Conservation (phyloP, 148 eudicot genomes). For the Camellia sinensis region DNA sequence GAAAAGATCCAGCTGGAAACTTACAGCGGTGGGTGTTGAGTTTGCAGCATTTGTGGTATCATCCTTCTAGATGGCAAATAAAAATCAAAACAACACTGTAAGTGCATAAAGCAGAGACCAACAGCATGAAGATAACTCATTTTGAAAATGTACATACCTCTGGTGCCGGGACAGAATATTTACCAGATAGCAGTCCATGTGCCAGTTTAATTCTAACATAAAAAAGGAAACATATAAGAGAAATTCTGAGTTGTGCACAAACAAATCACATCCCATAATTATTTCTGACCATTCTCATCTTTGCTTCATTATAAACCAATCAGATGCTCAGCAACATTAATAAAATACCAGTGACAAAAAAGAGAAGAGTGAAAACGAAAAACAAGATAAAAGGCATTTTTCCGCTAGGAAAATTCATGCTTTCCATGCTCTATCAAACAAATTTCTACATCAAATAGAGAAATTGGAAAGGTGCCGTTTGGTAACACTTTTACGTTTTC, state of each 20-base stretch:
- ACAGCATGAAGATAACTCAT: slow-evolving; percentile 1
- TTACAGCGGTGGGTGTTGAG: slow-evolving; percentile 31
- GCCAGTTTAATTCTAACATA: slow-evolving; percentile 72
- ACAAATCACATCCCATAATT: background rate
- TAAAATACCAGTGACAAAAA: background rate
- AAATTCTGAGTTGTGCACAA: background rate
- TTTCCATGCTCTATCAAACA: slow-evolving; percentile 5
- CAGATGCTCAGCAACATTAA: slow-evolving; percentile 1
- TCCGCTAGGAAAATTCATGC: background rate
- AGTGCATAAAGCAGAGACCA: background rate
- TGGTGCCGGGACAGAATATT: slow-evolving; percentile 65
- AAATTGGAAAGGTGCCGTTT: background rate
- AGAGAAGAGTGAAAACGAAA: background rate
- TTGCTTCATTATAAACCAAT: background rate
- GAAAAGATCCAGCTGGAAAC: slow-evolving; percentile 17
- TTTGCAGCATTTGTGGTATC: slow-evolving; percentile 27
- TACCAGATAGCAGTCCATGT: slow-evolving; percentile 92
- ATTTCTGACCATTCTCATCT: background rate
- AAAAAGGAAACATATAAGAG: slow-evolving; percentile 4
- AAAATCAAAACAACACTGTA: background rate
- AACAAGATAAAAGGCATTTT: background rate
- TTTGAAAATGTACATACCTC: slow-evolving; percentile 48
- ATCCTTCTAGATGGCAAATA: slow-evolving; percentile 27
- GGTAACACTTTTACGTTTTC: too few relatives aligned
- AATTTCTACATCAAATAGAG: background rate